Base-by-base conservation (phyloP, 331 rosid genomes). In the Malus hybrid region DNA sequence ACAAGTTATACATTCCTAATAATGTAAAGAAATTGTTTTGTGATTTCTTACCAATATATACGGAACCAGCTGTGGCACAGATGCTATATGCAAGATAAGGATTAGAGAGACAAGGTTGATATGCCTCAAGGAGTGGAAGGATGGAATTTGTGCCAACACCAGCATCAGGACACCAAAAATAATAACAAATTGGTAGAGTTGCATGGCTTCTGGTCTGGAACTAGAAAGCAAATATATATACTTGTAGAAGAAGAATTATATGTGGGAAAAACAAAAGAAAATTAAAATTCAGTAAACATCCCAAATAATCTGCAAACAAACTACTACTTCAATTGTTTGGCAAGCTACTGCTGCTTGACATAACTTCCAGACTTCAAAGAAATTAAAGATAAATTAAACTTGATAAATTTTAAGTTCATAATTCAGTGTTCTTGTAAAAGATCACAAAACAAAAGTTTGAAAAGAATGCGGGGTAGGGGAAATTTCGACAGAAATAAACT, bases 401-500 rank as follows among this genome's bases (percentile, higher is more conserved):
- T 12, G 50, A 46, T 46, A 46, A 46, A 4, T 46, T 46, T 12
- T 4, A 46, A 4, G 2, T 46, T 46, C 2, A 55, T n/a, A 55
- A 55, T n/a, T 2, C 61, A 55, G 10, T 6, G 24, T 19, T 16
- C 22, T n/a, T 0, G 4, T 55, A 55, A 3, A 58, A 22, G 13
- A 4, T 22, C 22, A 68, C 33, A 66, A 8, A 16, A 66, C 16
- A 26, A 11, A 12, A 26, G 58, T 22, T 6, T 1, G 14, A 68
- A n/a, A 2, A 14, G 42, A 6, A 14, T 15, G 60, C 24, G 5
- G 20, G 53, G 2, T 48, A 48, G 5, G 2, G 7, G 2, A 13
- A 48, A 30, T 28, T 3, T 15, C 5, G 6, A 44, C 0, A 82
- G 79, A 87, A 73, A 86, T 78, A 81, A 75, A 82, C 14, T 53